Evolutionary conservation across 2,329 filamentous ascomycete species (phyloP), one percentile per base, ranked within the genome.

Genomic region (Fusarium sp.): DNA sequence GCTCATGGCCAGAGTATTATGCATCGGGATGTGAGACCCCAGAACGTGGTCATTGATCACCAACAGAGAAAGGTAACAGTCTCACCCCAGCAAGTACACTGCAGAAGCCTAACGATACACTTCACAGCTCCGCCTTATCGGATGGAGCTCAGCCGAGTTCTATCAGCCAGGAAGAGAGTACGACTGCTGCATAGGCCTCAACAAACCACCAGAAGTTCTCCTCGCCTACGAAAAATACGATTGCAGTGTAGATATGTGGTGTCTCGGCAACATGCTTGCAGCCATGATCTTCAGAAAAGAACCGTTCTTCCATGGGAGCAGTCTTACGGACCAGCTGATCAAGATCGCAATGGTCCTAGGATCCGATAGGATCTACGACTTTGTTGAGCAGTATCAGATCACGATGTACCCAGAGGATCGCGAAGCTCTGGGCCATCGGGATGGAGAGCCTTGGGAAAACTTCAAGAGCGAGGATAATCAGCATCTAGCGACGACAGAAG

Each of bases 271-370:
- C 72, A 99, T 99, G 96, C 97, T 98, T 77, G 96, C 96, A 0
- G 97, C 95, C 20, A 98, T 99, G 95, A 98, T 98, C 79, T 99
- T 99, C 86, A 89, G 95, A 77, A 98, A 98, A 81, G 96, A 98
- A 79, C 96, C 96, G 1, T 99, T 98, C 84, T 99, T 99, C 87
- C 95, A 98, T 77, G 96, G 96, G 59, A 94, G 94, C 83, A 97
- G 94, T 82, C 97, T 97, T 81, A 93, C 93, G 6, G 96, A 99
- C 79, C 96, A 99, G 81, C 87, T 99, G 9, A 94, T 98, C 63
- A 98, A 97, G 85, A 98, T 98, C 69, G 94, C 95, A 61, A 98
- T 97, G 84, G 95, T 99, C 1, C 88, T 99, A 16, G 96, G 96
- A 42, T 98, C 96, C 0, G 95, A 98, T 76, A 94, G 95, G 73